A percentile compares a stretch with the other conserved stretches of the same genome.
Evolutionary conservation across 2,329 filamentous ascomycete genomes (phyloP).

Genomic region (Penicillium sp.): DNA sequence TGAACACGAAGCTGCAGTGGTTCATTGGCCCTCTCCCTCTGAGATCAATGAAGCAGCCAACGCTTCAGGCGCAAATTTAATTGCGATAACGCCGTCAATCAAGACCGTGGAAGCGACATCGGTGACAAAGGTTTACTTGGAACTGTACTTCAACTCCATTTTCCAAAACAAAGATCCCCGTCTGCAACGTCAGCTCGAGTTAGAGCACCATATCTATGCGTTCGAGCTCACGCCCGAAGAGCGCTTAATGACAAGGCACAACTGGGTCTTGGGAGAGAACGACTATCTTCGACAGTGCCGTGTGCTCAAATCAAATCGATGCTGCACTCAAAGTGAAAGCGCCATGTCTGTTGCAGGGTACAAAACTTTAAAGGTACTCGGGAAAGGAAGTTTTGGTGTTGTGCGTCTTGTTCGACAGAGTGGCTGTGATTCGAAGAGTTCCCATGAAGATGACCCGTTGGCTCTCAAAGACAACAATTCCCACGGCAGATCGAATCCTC

Average conservation of each 20-base stretch:
- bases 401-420: conserved; percentile 76
- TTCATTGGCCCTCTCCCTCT: background rate
- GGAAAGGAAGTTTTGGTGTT: conserved; percentile 92
- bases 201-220: conserved; percentile 63
- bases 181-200: conserved; percentile 57
- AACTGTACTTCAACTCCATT: conserved; percentile 76
- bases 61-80: background rate
- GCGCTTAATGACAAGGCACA: conserved; percentile 51
- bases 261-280: conserved; percentile 67
- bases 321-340: conserved; percentile 43
- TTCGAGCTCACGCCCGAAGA: conserved; percentile 58
- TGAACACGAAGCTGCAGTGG: background rate
- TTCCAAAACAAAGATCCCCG: conserved; percentile 58
- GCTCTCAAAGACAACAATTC: background rate
- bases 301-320: conserved; percentile 63
- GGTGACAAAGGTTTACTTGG: conserved; percentile 80
- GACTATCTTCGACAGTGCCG: conserved; percentile 72
- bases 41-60: background rate
- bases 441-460: conserved; percentile 13
- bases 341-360: conserved; percentile 64
- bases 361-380: conserved; percentile 75
- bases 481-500: background rate
- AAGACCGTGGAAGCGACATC: conserved; percentile 73
- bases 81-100: conserved; percentile 32
- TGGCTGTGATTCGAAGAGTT: background rate